These are phyloP conservation scores for Globisporangium solare DNA, from an alignment of 352 stramenopile species.

Conservation along the genomic window DNA sequence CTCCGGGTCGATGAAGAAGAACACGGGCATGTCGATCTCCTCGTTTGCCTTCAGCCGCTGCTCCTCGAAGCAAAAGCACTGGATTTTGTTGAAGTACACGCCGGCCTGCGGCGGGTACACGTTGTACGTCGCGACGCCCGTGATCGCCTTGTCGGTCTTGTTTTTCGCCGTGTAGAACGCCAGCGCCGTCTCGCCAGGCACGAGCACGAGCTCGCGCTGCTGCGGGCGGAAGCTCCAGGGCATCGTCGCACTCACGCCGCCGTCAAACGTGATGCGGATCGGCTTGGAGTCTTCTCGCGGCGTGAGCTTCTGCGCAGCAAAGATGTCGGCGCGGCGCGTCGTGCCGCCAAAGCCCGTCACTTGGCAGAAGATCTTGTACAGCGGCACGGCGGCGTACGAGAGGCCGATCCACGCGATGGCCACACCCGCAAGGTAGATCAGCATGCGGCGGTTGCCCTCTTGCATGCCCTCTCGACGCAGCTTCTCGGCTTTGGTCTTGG, in stretches of 20 bases:
- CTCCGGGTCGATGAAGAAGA: constrained; percentile 99
- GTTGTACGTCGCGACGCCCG: constrained; percentile 99
- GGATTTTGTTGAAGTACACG: constrained; percentile 99
- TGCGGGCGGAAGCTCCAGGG: constrained; percentile 97
- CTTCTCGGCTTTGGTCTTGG: constrained; percentile 43
- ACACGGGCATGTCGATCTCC: constrained; percentile 99
- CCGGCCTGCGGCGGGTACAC: constrained; percentile 95
- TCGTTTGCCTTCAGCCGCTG: constrained; percentile 95
- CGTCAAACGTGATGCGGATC: constrained; percentile 97
- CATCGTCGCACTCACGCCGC: constrained; percentile 91
- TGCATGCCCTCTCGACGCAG: constrained; percentile 47
- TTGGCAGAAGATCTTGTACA: constrained; percentile 99
- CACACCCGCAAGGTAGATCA: constrained; percentile 93
- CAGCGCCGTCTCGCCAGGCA: constrained; percentile 97
- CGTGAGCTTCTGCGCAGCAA: constrained; percentile 82
- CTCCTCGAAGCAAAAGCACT: constrained; percentile 99
- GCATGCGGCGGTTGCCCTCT: constrained; percentile 87
- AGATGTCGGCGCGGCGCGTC: constrained; percentile 78
- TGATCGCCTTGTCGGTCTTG: constrained; percentile 96
- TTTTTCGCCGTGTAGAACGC: constrained; percentile 99
- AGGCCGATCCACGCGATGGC: constrained; percentile 92
- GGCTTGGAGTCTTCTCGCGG: constrained; percentile 89
- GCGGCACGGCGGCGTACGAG: constrained; percentile 95
- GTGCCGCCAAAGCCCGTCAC: constrained; percentile 96
- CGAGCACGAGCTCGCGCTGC: constrained; percentile 90